These are phyloP conservation scores for Vitis hybrid DNA, from an alignment of 177 flowering plant species.

Conservation along the genomic window DNA sequence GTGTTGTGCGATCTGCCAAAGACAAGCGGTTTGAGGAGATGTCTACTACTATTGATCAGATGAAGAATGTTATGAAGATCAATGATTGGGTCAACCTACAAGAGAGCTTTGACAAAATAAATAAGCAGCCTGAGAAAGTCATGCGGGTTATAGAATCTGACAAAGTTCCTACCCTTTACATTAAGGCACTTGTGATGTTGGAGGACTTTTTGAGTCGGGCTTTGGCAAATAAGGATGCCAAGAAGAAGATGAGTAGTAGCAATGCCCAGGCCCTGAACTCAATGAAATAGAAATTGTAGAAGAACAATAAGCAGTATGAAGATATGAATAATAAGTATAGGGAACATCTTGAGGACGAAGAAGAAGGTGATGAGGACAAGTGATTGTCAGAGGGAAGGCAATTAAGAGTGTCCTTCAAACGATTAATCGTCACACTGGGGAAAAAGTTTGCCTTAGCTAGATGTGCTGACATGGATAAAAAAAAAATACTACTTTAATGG, in stretches of 20 bases:
- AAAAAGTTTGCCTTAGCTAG: slow-evolving; percentile 99
- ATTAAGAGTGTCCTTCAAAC: no score
- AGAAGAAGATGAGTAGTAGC: slow-evolving; percentile 92
- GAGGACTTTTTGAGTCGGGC: slow-evolving; percentile 79
- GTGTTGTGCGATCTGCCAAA: slow-evolving; percentile 75
- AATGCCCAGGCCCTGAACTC: slow-evolving; percentile 88
- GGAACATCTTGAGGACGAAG: slow-evolving; percentile 59
- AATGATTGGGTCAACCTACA: slow-evolving; percentile 93
- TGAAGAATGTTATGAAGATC: slow-evolving; percentile 88
- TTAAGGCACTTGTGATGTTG: slow-evolving; percentile 75
- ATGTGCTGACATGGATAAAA: slow-evolving; percentile 99
- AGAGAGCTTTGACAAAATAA: slow-evolving; percentile 81
- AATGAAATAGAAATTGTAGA: slow-evolving; percentile 92
- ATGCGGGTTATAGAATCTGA: slow-evolving; percentile 75
- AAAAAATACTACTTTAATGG: slow-evolving; percentile 92
- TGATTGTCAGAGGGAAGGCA: no score
- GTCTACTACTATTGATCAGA: slow-evolving; percentile 72
- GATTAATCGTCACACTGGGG: no score
- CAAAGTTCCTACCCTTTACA: slow-evolving; percentile 61
- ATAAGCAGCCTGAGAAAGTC: slow-evolving; percentile 89
- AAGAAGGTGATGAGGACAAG: slow-evolving; percentile 29
- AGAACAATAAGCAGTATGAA: slow-evolving; percentile 84
- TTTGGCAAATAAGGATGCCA: slow-evolving; percentile 84
- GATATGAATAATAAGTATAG: slow-evolving; percentile 60
- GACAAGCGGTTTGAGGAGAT: slow-evolving; percentile 88